Base-by-base conservation (phyloP, 2,329 filamentous ascomycete genomes). In the Neurospora sp. region DNA sequence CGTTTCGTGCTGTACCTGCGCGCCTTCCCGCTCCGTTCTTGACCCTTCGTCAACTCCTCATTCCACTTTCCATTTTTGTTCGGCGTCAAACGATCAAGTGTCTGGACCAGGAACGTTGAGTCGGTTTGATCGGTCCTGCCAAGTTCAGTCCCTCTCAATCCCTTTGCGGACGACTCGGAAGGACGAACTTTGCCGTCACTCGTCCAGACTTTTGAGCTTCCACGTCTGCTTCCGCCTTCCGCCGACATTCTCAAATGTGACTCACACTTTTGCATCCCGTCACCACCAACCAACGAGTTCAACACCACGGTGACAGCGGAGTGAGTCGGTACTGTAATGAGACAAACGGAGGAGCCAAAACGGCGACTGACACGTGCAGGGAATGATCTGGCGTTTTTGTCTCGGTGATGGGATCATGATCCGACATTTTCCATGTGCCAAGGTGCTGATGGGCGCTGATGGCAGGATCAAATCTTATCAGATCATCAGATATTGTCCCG, bases 401-500 rank as follows among this genome's bases (percentile, higher is more conserved):
- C n/a, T 39, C 19, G 23, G 23, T 23, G 15, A 38, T 11, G 40
- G 23, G 15, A 46, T 36, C 40, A 33, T 46, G 67, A 46, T 71
- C 70, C 72, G 72, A 73, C 66, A 70, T 70, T 73, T 69, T 23
- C 71, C 68, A 66, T 62, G 40, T 69, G 73, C 73, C 74, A 75
- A 74, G 72, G 3, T 36, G 28, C 15, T 37, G 40, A 52, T 39
- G 57, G 38, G 19, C 33, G 67, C 46, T 71, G 23, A 17, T 33
- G 52, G 23, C 33, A n/a, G 52, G 6, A 62, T 62, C 52, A 62
- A 72, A 80, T 80, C 83, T 85, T 85, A 85, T 85, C 83, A 83
- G 84, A 86, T 85, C 79, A 85, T 84, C 83, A 82, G 83, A 84
- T 85, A 83, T 74, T 70, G 72, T n/a, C 66, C 28, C 46, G 67